Evolutionary conservation across 345 rosid species (phyloP), one percentile per base, ranked within the genome.

Genomic region (Clausena lansium): DNA sequence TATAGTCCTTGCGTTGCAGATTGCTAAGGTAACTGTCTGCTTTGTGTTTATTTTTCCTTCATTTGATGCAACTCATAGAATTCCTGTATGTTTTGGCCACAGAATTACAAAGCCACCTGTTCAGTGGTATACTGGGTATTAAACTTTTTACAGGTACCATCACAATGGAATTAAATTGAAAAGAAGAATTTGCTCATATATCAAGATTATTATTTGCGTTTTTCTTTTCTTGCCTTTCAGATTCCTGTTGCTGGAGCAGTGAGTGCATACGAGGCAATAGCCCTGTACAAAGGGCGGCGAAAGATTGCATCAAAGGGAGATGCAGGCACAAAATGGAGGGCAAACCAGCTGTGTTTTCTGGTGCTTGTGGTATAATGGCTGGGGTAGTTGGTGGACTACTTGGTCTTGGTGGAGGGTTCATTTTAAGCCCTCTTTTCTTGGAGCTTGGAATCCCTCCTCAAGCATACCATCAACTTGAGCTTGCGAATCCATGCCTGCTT

Each of bases 371-470:
- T 25, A 25, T 84, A 9, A 45, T 84, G 69, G 91, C 89, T 66
- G 91, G 87, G 35, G 33, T 81, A 0, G 83, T 86, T 55, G 87
- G 89, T 47, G 91, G 91, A 14, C 38, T 85, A 84, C 87, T 87
- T 57, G 89, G 89, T 61, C 84, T 84, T 11, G 86, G 88, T 5
- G 88, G 88, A 68, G 89, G 89, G 28, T 87, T 85, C 81, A 85
- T 85, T 58, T 74, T 85, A 74, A 85, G 88, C 1, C 90, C 90
- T 9, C 90, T 88, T 36, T 81, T 88, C 62, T 79, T 88, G 39
- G 88, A 85, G 70, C 54, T 87, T 62, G 91, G 89, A 41, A 61
- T 88, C 71, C 89, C 91, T 77, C 89, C 91, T 32, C 89, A 88
- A 6, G 39, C 39, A 36, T 6, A 6, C 39, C 39, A 36, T 36